Evolutionary conservation across 2,329 filamentous ascomycete species (phyloP).

Genomic region (Colletotrichum cuscutae): DNA sequence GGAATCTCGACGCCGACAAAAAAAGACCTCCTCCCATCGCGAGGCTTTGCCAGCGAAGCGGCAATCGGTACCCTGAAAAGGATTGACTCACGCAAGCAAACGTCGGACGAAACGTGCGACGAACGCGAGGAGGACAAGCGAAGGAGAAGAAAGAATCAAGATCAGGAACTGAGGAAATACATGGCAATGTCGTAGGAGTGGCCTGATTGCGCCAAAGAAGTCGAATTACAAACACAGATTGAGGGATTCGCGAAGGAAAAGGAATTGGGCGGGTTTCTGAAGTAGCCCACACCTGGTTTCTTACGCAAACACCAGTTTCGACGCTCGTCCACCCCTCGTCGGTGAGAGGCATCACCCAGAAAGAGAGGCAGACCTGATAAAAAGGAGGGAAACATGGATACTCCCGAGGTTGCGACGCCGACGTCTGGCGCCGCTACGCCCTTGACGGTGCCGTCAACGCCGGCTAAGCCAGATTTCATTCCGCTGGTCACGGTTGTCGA

Average conservation of each 20-base stretch:
- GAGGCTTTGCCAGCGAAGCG: not conserved
- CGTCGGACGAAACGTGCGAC: conserved; percentile 21
- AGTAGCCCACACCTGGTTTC: not conserved
- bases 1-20: not conserved
- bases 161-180: not conserved
- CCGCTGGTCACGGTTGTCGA: conserved; percentile 84
- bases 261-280: conserved; percentile 1
- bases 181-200: conserved; percentile 32
- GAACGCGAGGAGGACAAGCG: not conserved
- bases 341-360: not conserved
- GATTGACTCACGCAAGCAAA: conserved; percentile 1
- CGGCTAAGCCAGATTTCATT: conserved; percentile 57
- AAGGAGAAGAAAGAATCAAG: not conserved
- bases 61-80: not conserved
- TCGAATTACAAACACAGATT: not conserved
- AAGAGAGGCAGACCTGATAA: not conserved
- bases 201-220: conserved; percentile 27
- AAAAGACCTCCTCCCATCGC: conserved; percentile 1
- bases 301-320: not conserved
- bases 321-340: not conserved
- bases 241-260: not conserved
- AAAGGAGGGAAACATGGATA: conserved; percentile 26
- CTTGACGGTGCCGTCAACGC: conserved; percentile 33
- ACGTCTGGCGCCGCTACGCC: conserved; percentile 29
- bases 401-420: conserved; percentile 28